Conservation (phyloP, 2,329 filamentous ascomycete genomes). For the Aurifilum marmelostoma region DNA sequence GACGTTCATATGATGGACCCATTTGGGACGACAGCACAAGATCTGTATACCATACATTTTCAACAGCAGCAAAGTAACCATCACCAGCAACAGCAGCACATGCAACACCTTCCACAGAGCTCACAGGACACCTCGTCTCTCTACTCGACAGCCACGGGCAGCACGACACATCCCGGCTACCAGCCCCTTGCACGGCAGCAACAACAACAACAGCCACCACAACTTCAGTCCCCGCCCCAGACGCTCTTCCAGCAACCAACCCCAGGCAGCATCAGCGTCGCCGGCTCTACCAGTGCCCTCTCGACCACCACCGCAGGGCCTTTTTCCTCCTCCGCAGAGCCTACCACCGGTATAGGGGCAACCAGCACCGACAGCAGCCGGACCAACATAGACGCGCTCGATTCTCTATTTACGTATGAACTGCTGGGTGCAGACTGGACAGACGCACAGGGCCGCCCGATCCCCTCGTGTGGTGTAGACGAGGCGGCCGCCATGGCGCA, state of each 20-base stretch:
- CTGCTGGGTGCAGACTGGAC: conserved; percentile 56
- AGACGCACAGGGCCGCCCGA: conserved; percentile 49
- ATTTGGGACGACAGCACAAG: conserved; percentile 7
- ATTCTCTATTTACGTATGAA: conserved; percentile 56
- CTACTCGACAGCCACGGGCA: conserved; percentile 18
- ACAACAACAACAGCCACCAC: conserved; percentile 6
- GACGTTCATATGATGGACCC: conserved; percentile 13
- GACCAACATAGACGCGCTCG: conserved; percentile 61
- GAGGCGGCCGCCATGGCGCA: conserved; percentile 60
- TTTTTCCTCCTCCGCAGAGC: conserved; percentile 7
- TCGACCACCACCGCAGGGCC: conserved; percentile 27
- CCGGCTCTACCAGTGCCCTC: conserved; percentile 6
- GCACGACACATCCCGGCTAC: neutral
- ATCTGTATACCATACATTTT: conserved; percentile 5
- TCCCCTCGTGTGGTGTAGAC: conserved; percentile 50
- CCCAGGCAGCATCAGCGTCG: neutral
- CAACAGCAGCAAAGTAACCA: conserved; percentile 11
- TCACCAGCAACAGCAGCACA: conserved; percentile 16
- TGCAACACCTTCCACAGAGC: conserved; percentile 14
- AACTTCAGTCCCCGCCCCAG: conserved; percentile 4
- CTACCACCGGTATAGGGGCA: neutral
- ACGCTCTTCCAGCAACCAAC: conserved; percentile 9
- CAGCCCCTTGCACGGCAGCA: conserved; percentile 8
- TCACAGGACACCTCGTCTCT: conserved; percentile 12
- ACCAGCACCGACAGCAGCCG: conserved; percentile 37